A percentile compares a stretch with the other conserved stretches of the same genome.
Evolutionary conservation across 169 alveolate species (phyloP).

Genomic region (Perkinsus marinus): DNA sequence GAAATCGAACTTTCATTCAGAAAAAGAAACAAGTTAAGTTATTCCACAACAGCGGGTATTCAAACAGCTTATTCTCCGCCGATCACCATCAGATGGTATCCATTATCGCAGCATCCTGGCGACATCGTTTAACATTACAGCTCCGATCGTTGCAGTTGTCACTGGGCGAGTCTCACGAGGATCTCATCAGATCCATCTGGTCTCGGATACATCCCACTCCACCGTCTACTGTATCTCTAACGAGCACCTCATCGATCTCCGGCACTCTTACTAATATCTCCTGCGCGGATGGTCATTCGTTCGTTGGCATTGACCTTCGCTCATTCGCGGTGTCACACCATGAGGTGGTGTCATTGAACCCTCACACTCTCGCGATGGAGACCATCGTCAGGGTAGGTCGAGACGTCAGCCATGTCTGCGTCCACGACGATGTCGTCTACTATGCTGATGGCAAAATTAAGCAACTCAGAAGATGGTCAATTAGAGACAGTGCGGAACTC

Average conservation of each 20-base stretch:
- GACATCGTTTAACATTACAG: neutral
- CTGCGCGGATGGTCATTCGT: neutral
- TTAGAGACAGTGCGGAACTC: neutral
- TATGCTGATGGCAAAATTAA: neutral
- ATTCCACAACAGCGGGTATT: too few relatives aligned
- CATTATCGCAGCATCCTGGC: neutral
- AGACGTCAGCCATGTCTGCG: neutral
- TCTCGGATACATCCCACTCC: neutral
- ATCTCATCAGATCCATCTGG: neutral
- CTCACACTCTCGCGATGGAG: neutral
- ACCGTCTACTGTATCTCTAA: neutral
- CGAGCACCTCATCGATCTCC: neutral
- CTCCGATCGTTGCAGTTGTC: neutral
- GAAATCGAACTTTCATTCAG: too few relatives aligned
- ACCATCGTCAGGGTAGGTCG: neutral
- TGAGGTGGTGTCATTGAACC: neutral
- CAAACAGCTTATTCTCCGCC: too few relatives aligned
- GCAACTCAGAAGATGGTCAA: neutral
- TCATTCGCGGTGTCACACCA: neutral
- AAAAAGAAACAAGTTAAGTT: too few relatives aligned
- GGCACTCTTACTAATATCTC: neutral
- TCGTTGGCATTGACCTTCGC: neutral
- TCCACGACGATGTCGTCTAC: neutral
- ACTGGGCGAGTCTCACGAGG: neutral
- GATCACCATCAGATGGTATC: neutral